Evolutionary conservation across 306 rosid species (phyloP), one percentile per base, ranked within the genome.

Genomic region (Macrotyloma uniflorum): DNA sequence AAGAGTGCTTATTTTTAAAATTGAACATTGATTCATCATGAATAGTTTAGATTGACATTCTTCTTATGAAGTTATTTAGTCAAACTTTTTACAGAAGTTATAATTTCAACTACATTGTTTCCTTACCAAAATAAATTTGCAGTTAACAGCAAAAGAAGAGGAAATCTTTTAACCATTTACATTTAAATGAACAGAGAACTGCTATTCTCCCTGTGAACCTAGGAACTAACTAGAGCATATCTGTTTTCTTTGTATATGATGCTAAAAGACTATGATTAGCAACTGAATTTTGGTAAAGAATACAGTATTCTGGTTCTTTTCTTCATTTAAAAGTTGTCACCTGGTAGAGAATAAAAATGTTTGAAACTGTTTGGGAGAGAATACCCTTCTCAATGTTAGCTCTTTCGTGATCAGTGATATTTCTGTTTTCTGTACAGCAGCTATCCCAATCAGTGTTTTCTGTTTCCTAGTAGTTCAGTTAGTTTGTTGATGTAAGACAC

Each of bases 41-140:
- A 78, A 67, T 42, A 40, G 78, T 50, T 33, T 77, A 46, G 38
- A 72, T 40, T 11, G 71, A 62, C 30, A 62, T 67, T 79, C n/a
- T 46, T 61, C 54, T n/a, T 13, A 49, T 19, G 30, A 32, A 71
- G 53, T 53, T 49, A 82, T 75, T 62, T 38, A 30, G 40, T 24
- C 68, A 75, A 10, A 35, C 62, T 3, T 49, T 66, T 18, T 13
- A 67, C 23, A 66, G 66, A 16, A 62, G 57, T 57, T n/a, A 68
- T 50, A 30, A 22, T 43, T 70, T 49, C 33, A 32, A 75, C 57
- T 35, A 16, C 61, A 47, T 10, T 24, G 4, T 58, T 47, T 57
- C 47, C 33, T 23, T 20, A 61, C 15, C 46, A 12, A 67, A 53
- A 75, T 35, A 47, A 81, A 67, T 38, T 69, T 61, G 67, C 72